A percentile compares a stretch with the other conserved stretches of the same genome.
These are phyloP conservation scores for Acanthamoeba castellanii DNA, from an alignment of 208 protist genomes.

Conservation along the genomic window DNA sequence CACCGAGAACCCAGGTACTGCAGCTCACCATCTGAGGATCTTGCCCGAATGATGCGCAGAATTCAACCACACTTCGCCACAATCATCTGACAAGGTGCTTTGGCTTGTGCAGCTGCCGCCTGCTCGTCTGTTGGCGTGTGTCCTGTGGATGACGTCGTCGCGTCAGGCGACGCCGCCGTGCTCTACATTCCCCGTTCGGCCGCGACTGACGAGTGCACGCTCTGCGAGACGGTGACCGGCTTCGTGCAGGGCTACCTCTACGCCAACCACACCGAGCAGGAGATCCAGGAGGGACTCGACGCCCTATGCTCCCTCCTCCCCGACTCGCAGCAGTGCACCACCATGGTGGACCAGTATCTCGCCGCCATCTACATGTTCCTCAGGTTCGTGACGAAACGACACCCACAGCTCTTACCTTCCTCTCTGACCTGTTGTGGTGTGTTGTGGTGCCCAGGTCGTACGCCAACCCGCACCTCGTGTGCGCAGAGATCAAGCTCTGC, in stretches of 20 bases:
- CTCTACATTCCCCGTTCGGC: not conserved
- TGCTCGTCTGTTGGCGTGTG: constrained; percentile 16
- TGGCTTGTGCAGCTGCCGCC: not conserved
- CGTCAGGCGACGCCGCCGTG: not conserved
- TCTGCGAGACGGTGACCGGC: constrained; percentile 56
- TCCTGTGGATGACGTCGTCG: not conserved
- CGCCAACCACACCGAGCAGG: constrained; percentile 52
- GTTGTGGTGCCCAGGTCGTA: not conserved
- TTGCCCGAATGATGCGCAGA: no score
- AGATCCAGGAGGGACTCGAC: constrained; percentile 21
- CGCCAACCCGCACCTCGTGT: constrained; percentile 60
- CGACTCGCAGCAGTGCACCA: constrained; percentile 13
- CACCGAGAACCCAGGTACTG: constrained; percentile 37
- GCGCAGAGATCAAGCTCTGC: constrained; percentile 7
- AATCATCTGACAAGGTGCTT: not conserved
- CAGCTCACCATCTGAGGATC: no score
- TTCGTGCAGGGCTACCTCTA: constrained; percentile 63
- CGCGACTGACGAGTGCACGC: constrained; percentile 6
- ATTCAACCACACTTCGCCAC: not conserved
- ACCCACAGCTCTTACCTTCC: not conserved
- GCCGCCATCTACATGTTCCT: constrained; percentile 69
- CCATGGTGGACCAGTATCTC: constrained; percentile 45
- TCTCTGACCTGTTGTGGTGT: not conserved
- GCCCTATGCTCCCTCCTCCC: constrained; percentile 15
- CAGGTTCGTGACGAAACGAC: not conserved